phyloP scores from a whole-genome alignment of 495 filamentous ascomycete genomes.

The Thermothielavioides terrestris region DNA sequence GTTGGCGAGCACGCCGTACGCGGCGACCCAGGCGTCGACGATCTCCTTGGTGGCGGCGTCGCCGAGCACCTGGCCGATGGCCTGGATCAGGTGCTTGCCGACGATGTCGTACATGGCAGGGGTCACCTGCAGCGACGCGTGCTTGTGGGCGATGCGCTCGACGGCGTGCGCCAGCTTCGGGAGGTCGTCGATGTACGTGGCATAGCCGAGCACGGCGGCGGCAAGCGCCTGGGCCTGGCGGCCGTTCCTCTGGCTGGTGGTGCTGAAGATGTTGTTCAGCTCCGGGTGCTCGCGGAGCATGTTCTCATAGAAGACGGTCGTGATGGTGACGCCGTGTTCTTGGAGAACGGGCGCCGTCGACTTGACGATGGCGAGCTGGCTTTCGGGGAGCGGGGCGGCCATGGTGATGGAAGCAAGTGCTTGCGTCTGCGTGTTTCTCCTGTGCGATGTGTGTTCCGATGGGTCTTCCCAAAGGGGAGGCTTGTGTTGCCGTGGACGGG shows the following conservation, averaged over 20 bases:
- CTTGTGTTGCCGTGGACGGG: no score
- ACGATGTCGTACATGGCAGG: constrained; percentile 63
- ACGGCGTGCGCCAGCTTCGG: constrained; percentile 51
- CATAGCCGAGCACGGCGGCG: constrained; percentile 58
- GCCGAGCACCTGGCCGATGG: constrained; percentile 59
- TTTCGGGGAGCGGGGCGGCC: constrained; percentile 29
- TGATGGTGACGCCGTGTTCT: constrained; percentile 58
- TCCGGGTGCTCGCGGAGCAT: constrained; percentile 53
- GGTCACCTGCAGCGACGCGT: constrained; percentile 60
- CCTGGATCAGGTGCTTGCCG: constrained; percentile 56
- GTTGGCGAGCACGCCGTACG: constrained; percentile 56
- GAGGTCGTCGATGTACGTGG: constrained; percentile 62
- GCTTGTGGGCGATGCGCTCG: constrained; percentile 68
- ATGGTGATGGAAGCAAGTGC: constrained; percentile 1
- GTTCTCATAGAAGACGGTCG: constrained; percentile 58
- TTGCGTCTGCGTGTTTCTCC: neutral
- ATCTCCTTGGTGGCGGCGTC: constrained; percentile 58
- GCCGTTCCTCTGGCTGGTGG: constrained; percentile 54
- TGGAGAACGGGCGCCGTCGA: constrained; percentile 54
- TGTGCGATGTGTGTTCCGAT: neutral
- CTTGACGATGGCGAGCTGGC: constrained; percentile 47
- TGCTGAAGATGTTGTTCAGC: constrained; percentile 60
- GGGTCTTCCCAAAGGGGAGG: no score
- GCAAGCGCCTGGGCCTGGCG: constrained; percentile 60
- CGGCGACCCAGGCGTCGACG: constrained; percentile 55